Evolutionary conservation across 2,329 filamentous ascomycete species (phyloP).

Genomic region (Magnaporthales sp.): DNA sequence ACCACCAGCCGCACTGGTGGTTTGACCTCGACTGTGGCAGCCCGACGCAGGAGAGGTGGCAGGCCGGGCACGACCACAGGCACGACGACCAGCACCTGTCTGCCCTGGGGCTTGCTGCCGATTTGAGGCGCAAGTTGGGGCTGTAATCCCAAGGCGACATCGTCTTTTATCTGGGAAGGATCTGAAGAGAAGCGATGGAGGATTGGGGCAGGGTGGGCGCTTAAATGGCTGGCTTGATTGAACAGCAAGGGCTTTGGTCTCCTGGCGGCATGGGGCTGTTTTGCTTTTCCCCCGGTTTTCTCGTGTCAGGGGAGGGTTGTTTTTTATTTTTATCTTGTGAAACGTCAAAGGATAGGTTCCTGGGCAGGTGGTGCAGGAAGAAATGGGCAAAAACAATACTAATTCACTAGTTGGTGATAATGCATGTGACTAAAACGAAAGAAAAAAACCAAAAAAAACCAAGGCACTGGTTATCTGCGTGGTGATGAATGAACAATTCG

Average conservation of each 20-base stretch:
- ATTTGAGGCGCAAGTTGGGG: background rate
- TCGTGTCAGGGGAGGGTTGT: background rate
- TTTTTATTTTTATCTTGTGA: background rate
- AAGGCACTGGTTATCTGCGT: background rate
- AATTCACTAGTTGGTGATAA: background rate
- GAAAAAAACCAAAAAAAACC: background rate
- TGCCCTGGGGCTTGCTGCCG: background rate
- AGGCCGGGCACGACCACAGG: background rate
- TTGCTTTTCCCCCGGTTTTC: background rate
- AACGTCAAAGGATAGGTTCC: background rate
- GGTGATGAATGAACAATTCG: background rate
- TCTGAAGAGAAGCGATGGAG: background rate
- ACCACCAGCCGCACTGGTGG: slow-evolving; percentile 21
- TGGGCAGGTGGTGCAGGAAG: background rate
- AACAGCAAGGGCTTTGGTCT: background rate
- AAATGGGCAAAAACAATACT: background rate
- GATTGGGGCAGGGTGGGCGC: background rate
- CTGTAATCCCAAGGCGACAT: too few species aligned
- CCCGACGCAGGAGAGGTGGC: slow-evolving; percentile 18
- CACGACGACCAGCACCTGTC: background rate
- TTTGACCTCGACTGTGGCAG: slow-evolving; percentile 27
- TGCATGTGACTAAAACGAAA: background rate
- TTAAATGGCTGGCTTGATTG: background rate
- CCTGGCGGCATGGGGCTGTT: background rate
- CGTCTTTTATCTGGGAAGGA: background rate